Conservation (phyloP, 225 moss, liverwort and hornwort genomes). For the Marchantia polymorpha region DNA sequence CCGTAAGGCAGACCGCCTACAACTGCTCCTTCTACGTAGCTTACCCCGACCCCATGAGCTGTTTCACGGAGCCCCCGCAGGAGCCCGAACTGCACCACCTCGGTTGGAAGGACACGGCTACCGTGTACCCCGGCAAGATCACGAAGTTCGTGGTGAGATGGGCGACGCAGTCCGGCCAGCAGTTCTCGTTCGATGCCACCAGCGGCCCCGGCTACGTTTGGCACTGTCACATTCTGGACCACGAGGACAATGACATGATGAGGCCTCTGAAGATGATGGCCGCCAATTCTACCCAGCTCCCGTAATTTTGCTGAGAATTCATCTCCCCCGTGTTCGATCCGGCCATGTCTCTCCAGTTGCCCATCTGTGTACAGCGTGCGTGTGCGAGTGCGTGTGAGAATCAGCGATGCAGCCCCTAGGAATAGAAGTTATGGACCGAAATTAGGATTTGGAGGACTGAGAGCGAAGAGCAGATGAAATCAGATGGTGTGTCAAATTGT, state of each 20-base stretch:
- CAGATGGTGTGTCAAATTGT: too few relatives aligned
- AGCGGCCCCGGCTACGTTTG: constrained; percentile 34
- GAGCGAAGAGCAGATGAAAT: too few relatives aligned
- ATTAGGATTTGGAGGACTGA: too few relatives aligned
- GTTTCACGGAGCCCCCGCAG: constrained; percentile 24
- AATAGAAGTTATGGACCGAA: too few relatives aligned
- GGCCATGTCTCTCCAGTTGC: too few relatives aligned
- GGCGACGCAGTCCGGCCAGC: constrained; percentile 36
- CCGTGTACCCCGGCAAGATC: constrained; percentile 33
- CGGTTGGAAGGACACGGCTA: constrained; percentile 60
- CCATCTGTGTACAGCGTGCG: too few relatives aligned
- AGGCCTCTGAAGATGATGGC: constrained; percentile 35
- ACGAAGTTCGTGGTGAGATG: constrained; percentile 47
- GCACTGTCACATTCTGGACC: constrained; percentile 50
- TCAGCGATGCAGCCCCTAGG: too few relatives aligned
- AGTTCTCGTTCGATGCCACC: constrained; percentile 39
- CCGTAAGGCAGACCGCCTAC: constrained; percentile 21
- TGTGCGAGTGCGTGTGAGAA: too few relatives aligned
- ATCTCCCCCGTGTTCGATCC: too few relatives aligned
- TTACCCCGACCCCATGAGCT: constrained; percentile 31
- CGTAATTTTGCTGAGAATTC: too few relatives aligned
- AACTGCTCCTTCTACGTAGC: constrained; percentile 33
- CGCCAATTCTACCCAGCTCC: not conserved
- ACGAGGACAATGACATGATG: constrained; percentile 81
- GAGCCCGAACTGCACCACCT: constrained; percentile 36